These are phyloP conservation scores for Casuarina equisetifolia DNA, from an alignment of 306 rosid genomes.

Conservation along the genomic window DNA sequence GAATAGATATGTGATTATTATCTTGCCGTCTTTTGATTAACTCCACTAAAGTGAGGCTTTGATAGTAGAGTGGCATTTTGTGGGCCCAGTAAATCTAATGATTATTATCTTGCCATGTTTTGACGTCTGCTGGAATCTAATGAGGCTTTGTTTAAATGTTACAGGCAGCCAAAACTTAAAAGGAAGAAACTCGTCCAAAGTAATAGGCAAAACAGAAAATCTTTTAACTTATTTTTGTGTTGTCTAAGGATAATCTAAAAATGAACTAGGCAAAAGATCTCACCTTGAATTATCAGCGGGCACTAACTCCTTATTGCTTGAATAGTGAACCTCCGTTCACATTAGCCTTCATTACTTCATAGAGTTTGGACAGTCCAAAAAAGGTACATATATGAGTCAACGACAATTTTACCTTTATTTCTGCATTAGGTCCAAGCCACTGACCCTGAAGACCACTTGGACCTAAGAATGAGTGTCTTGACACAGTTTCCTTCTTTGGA, in stretches of 20 bases:
- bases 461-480: slow-evolving; percentile 94
- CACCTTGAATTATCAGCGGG: slow-evolving; percentile 57
- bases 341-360: neutral
- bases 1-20: no score
- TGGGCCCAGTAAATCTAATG: no score
- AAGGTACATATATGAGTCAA: neutral
- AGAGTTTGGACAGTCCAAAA: slow-evolving; percentile 13
- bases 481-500: slow-evolving; percentile 91
- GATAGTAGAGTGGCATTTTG: no score
- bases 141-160: slow-evolving; percentile 13
- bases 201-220: slow-evolving; percentile 10
- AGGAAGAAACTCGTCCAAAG: slow-evolving; percentile 19
- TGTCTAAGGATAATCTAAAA: slow-evolving; percentile 8
- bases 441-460: slow-evolving; percentile 91
- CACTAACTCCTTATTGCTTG: slow-evolving; percentile 65
- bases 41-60: no score
- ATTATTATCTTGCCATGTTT: no score
- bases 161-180: slow-evolving; percentile 31
- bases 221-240: slow-evolving; percentile 12
- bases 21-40: no score
- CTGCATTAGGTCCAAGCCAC: slow-evolving; percentile 81
- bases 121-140: no score
- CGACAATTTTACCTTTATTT: slow-evolving; percentile 55
- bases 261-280: slow-evolving; percentile 25
- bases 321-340: slow-evolving; percentile 76